phyloP scores from a whole-genome alignment of 306 rosid genomes.

The Rosa multiflora region DNA sequence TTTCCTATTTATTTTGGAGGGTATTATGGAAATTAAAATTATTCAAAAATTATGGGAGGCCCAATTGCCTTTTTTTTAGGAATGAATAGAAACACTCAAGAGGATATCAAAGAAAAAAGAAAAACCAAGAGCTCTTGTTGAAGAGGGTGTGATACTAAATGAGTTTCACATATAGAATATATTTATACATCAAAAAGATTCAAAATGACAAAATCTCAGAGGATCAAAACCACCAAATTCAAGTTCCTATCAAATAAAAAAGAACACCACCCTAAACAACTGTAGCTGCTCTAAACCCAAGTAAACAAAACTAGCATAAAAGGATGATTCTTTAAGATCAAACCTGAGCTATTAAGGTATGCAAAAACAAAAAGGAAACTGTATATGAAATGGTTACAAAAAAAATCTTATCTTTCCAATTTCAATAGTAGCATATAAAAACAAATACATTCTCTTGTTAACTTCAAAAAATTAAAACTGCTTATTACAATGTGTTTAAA shows the following conservation, averaged over 20 bases:
- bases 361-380: not conserved
- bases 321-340: constrained; percentile 10
- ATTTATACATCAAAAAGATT: constrained; percentile 26
- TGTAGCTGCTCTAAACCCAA: constrained; percentile 12
- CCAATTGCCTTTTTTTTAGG: too few species aligned
- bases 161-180: constrained; percentile 29
- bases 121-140: constrained; percentile 42
- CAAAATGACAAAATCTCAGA: constrained; percentile 50
- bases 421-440: not conserved
- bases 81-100: too few species aligned
- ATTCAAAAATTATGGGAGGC: too few species aligned
- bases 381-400: not conserved
- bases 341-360: not conserved
- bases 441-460: not conserved
- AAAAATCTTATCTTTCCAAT: not conserved
- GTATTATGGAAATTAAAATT: too few species aligned
- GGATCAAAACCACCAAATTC: constrained; percentile 45
- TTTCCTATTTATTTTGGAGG: too few species aligned
- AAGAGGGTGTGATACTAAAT: constrained; percentile 43
- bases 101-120: constrained; percentile 50
- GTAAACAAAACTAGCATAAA: constrained; percentile 3
- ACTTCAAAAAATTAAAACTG: not conserved
- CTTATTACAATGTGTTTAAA: not conserved
- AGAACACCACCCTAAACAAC: constrained; percentile 1
- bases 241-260: constrained; percentile 45